Percentiles rank a stretch among this genome's conserved stretches.
Conservation (phyloP, 805 yeast species). For the Pichia gijzeniarum region DNA sequence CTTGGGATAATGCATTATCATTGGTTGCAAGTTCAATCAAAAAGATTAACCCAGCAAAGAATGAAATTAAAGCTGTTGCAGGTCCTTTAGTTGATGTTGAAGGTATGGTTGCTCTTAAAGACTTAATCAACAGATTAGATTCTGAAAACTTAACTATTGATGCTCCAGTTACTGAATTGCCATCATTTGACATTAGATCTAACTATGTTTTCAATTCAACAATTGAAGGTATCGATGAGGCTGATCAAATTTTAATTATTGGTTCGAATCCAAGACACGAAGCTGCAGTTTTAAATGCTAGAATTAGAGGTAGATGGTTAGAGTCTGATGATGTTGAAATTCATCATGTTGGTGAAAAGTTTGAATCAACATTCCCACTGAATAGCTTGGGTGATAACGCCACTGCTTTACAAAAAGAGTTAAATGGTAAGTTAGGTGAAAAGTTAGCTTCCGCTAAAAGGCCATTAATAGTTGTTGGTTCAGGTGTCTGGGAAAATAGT, state of each 20-base stretch:
- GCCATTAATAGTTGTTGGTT: slow-evolving; percentile 77
- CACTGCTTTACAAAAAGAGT: slow-evolving; percentile 50
- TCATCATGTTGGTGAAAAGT: slow-evolving; percentile 66
- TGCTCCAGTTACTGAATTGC: slow-evolving; percentile 47
- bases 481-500: slow-evolving; percentile 63
- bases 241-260: slow-evolving; percentile 71
- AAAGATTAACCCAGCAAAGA: slow-evolving; percentile 49
- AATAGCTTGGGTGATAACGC: slow-evolving; percentile 58
- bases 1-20: slow-evolving; percentile 83
- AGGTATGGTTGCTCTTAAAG: slow-evolving; percentile 75
- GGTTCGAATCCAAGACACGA: slow-evolving; percentile 89
- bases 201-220: slow-evolving; percentile 77
- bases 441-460: slow-evolving; percentile 58
- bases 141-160: slow-evolving; percentile 79
- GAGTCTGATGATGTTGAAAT: slow-evolving; percentile 54
- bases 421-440: slow-evolving; percentile 63
- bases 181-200: slow-evolving; percentile 72
- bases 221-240: slow-evolving; percentile 72
- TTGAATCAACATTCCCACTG: slow-evolving; percentile 68
- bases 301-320: slow-evolving; percentile 79
- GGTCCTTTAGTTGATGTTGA: slow-evolving; percentile 84
- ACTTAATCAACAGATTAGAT: slow-evolving; percentile 66
- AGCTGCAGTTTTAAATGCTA: slow-evolving; percentile 80
- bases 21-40: slow-evolving; percentile 58
- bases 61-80: slow-evolving; percentile 74